Evolutionary conservation across 768 basidiomycete species (phyloP).

Genomic region (Russula virescens): DNA sequence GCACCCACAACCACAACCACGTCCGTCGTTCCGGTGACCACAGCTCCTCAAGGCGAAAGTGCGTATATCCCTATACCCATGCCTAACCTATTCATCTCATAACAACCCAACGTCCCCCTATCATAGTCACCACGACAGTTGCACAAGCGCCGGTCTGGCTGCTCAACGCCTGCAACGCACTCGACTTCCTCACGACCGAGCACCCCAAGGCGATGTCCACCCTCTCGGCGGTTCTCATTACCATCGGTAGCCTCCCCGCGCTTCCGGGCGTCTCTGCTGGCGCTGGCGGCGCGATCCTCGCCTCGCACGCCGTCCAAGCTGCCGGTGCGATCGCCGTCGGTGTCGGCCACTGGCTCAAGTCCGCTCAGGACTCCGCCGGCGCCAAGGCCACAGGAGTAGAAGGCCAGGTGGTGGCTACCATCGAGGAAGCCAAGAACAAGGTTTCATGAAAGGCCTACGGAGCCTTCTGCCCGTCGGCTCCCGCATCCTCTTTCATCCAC

Average conservation of each 20-base stretch:
- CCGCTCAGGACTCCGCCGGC: constrained; percentile 36
- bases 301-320: constrained; percentile 68
- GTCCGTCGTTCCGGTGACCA: background rate
- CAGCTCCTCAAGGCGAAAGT: constrained; percentile 23
- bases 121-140: constrained; percentile 37
- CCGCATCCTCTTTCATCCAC: background rate
- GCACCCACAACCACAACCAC: background rate
- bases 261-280: constrained; percentile 64
- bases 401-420: constrained; percentile 6
- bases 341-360: constrained; percentile 53
- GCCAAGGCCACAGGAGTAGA: background rate
- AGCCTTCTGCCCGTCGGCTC: background rate
- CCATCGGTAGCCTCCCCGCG: constrained; percentile 67
- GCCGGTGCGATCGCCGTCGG: constrained; percentile 76
- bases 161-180: constrained; percentile 67
- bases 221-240: constrained; percentile 71
- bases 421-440: constrained; percentile 1
- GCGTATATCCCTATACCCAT: background rate
- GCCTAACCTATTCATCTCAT: background rate
- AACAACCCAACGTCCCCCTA: too few species aligned
- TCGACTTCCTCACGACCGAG: constrained; percentile 67
- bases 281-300: constrained; percentile 67
- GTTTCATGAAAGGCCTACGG: background rate
- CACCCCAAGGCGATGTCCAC: constrained; percentile 73
- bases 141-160: constrained; percentile 70